phyloP scores from a whole-genome alignment of 1,284 basidiomycete species.

The Coniophora puteana region DNA sequence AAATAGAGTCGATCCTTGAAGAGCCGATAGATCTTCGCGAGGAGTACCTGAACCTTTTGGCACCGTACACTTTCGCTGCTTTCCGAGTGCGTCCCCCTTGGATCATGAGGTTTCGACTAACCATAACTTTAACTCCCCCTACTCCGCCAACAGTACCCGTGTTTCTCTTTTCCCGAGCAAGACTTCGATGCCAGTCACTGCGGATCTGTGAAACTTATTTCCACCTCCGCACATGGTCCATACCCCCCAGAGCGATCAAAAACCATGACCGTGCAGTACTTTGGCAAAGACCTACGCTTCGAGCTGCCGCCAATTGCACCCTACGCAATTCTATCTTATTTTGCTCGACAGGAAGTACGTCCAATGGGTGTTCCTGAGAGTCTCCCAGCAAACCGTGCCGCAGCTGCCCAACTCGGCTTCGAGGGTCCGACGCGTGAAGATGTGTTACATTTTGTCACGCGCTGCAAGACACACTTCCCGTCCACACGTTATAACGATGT shows the following conservation, averaged over 20 bases:
- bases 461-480: conserved; percentile 36
- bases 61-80: conserved; percentile 43
- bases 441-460: conserved; percentile 35
- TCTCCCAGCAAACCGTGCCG: conserved; percentile 24
- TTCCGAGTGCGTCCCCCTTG: conserved; percentile 38
- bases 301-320: conserved; percentile 38
- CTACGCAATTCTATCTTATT: conserved; percentile 44
- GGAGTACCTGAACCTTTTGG: conserved; percentile 34
- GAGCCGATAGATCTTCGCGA: conserved; percentile 33
- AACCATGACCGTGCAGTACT: conserved; percentile 34
- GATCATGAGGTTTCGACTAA: conserved; percentile 11
- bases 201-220: neutral
- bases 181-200: conserved; percentile 10
- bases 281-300: conserved; percentile 32
- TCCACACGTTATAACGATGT: conserved; percentile 14
- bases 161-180: conserved; percentile 23
- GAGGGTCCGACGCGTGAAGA: conserved; percentile 42
- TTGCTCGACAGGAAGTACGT: conserved; percentile 36
- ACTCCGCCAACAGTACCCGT: conserved; percentile 31
- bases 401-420: conserved; percentile 19
- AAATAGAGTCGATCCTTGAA: conserved; percentile 30
- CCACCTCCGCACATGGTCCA: conserved; percentile 7
- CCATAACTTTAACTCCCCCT: too few species aligned
- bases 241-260: conserved; percentile 25
- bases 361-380: conserved; percentile 34